Conservation (phyloP, 345 rosid genomes). For the Rhodamnia argentea region DNA sequence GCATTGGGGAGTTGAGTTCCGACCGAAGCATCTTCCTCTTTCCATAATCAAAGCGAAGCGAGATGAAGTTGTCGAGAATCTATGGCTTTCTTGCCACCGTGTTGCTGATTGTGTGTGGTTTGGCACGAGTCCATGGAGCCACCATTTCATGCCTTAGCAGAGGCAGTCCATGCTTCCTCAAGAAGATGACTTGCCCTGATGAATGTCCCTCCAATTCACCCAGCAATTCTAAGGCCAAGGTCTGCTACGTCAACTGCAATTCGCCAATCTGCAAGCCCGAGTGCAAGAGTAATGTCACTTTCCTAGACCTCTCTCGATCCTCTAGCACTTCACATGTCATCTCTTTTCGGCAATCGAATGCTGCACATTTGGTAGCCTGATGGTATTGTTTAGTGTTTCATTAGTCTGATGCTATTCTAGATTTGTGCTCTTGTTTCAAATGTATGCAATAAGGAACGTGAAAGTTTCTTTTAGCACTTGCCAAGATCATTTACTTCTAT, state of each 20-base stretch:
- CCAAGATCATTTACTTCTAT: neutral
- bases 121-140: slow-evolving; percentile 6
- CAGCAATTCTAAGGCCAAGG: neutral
- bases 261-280: neutral
- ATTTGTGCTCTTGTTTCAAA: neutral
- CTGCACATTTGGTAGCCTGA: slow-evolving; percentile 6
- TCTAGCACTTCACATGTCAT: neutral
- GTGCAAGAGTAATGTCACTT: neutral
- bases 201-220: slow-evolving; percentile 18
- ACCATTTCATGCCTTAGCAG: neutral
- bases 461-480: neutral
- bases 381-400: neutral
- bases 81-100: neutral
- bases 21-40: neutral
- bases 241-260: neutral
- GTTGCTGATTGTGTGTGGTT: slow-evolving; percentile 4
- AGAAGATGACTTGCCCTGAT: slow-evolving; percentile 12
- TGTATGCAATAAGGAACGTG: neutral
- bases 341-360: slow-evolving; percentile 2
- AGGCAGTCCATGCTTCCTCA: slow-evolving; percentile 9
- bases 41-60: neutral
- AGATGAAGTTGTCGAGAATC: slow-evolving; percentile 3
- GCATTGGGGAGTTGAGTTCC: neutral
- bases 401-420: neutral
- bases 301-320: neutral